Evolutionary conservation across 495 filamentous ascomycete genomes (phyloP), one percentile per base, ranked within the genome.

Genomic region (Aspergillus mulundensis): DNA sequence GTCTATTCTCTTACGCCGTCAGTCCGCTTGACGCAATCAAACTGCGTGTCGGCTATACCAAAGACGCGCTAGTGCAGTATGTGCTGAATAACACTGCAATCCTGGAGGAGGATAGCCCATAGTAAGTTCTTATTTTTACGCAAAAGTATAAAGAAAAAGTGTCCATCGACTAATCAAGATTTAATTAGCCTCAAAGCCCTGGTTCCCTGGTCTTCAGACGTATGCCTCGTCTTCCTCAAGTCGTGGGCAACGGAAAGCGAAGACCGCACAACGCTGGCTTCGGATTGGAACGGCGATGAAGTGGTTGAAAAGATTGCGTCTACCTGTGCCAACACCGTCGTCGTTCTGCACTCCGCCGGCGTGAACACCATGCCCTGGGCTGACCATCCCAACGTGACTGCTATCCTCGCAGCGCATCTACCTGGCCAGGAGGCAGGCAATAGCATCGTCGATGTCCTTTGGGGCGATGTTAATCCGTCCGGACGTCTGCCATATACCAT

Each of bases 401-500:
- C 83, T 2, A 80, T 94, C 1, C 62, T 95, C 15, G 79, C 87
- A 45, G 89, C 86, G 16, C 84, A 90, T 63, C 75, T 93, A 0
- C 88, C 88, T 0, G 88, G 89, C 19, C 84, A 94, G 66, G 89
- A 94, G 58, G 85, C 80, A 19, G 90, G 90, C 4, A 84, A 86
- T 36, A 81, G 89, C 0, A 72, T 95, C 0, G 82, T 81, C 3
- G 87, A 91, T 61, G 70, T 95, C n/a, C 71, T 94, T 1, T 88
- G 91, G 50, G 90, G 90, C 78, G 82, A 23, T 67, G 79, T 30
- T 87, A 88, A 56, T 15, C 88, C 89, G 0, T 87, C 83, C 7
- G 90, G 90, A 16, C 82, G 82, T 23, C 71, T 94, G 0, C 90
- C 90, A 0, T 95, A 88, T 71, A 94, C 90, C 1, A 85, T 94